Conservation (phyloP, 495 filamentous ascomycete species). For the Talaromyces trachyspermus region DNA sequence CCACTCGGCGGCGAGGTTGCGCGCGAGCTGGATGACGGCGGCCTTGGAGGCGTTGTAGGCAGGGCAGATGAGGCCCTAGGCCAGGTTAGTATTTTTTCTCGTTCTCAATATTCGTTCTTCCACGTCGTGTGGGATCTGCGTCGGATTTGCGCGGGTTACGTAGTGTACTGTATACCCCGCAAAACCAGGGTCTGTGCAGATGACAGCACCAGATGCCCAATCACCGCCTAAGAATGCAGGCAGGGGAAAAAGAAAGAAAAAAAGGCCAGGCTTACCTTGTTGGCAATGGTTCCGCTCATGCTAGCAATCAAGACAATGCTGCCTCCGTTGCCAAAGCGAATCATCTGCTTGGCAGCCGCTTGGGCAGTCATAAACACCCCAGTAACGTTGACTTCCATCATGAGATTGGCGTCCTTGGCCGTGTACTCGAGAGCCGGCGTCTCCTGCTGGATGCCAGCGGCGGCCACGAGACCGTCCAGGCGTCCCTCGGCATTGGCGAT, state of each 20-base stretch:
- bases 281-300: slow-evolving; percentile 68
- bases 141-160: too few species aligned
- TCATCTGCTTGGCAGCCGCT: slow-evolving; percentile 67
- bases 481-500: slow-evolving; percentile 67
- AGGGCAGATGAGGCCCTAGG: slow-evolving; percentile 60
- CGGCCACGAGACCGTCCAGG: slow-evolving; percentile 70
- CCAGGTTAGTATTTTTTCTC: background rate
- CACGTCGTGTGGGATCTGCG: too few species aligned
- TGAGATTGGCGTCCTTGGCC: slow-evolving; percentile 55
- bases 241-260: background rate
- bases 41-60: slow-evolving; percentile 92
- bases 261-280: slow-evolving; percentile 43
- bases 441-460: slow-evolving; percentile 67
- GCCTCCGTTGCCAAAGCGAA: slow-evolving; percentile 62
- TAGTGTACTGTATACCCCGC: background rate
- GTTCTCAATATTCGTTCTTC: too few species aligned
- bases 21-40: slow-evolving; percentile 73
- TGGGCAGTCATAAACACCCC: slow-evolving; percentile 71
- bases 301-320: slow-evolving; percentile 66
- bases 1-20: slow-evolving; percentile 86
- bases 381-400: slow-evolving; percentile 71
- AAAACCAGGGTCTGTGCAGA: background rate
- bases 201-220: background rate
- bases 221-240: background rate
- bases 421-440: slow-evolving; percentile 63